A percentile compares a stretch with the other conserved stretches of the same genome.
These are phyloP conservation scores for Daldinia decipiens DNA, from an alignment of 495 filamentous ascomycete species.

Conservation along the genomic window DNA sequence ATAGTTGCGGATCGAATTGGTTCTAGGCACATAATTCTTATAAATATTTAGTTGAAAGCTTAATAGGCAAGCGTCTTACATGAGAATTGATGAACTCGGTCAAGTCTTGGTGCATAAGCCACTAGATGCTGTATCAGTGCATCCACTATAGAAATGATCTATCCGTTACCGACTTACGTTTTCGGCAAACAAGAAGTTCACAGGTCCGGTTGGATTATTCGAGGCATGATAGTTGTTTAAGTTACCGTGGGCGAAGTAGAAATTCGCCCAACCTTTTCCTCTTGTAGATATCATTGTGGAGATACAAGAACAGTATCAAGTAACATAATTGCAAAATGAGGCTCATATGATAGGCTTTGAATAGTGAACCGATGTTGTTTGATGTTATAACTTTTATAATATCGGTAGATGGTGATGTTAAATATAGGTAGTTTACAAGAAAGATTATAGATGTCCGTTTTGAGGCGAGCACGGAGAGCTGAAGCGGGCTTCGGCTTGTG, in stretches of 20 bases:
- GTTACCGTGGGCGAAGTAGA: constrained; percentile 33
- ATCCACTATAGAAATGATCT: not conserved
- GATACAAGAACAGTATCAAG: not conserved
- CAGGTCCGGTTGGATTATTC: constrained; percentile 37
- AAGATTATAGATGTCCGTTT: no score
- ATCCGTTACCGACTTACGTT: constrained; percentile 26
- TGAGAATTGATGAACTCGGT: constrained; percentile 37
- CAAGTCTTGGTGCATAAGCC: constrained; percentile 35
- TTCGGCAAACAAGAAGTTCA: constrained; percentile 43
- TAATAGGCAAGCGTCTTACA: constrained; percentile 7
- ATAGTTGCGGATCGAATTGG: constrained; percentile 30
- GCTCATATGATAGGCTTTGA: no score
- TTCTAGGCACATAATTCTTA: constrained; percentile 17
- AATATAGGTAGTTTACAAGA: no score
- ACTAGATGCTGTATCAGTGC: constrained; percentile 8
- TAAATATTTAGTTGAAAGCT: not conserved
- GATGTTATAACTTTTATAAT: no score
- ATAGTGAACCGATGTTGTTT: no score
- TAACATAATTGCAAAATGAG: no score
- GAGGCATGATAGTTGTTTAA: constrained; percentile 31
- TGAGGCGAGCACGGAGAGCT: no score
- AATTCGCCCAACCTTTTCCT: constrained; percentile 32
- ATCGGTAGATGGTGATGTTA: no score
- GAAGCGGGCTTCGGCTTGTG: no score
- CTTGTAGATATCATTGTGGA: constrained; percentile 33